phyloP scores from a whole-genome alignment of 352 stramenopile species.

The Albugo laibachii region DNA sequence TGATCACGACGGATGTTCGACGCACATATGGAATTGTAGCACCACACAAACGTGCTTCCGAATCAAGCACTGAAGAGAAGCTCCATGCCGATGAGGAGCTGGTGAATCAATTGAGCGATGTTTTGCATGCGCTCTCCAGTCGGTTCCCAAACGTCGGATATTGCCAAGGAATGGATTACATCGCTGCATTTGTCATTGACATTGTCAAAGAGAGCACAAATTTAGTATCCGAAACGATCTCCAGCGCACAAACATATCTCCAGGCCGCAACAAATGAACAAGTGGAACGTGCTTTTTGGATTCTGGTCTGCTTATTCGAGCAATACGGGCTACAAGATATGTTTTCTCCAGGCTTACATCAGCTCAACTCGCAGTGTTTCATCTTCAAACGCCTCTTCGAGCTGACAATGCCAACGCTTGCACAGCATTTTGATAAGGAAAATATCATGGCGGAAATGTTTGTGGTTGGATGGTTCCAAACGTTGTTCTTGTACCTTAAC shows the following conservation, averaged over 20 bases:
- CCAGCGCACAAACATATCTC: not conserved
- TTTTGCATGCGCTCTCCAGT: conserved; percentile 57
- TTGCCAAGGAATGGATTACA: conserved; percentile 80
- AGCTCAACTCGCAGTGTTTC: conserved; percentile 61
- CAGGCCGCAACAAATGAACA: conserved; percentile 21
- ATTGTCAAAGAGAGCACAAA: conserved; percentile 58
- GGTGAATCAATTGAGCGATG: conserved; percentile 52
- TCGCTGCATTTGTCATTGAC: conserved; percentile 59
- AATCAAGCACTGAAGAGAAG: conserved; percentile 15
- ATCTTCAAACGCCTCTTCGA: conserved; percentile 54
- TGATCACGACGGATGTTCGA: conserved; percentile 64
- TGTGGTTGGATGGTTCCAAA: conserved; percentile 78
- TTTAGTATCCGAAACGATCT: not conserved
- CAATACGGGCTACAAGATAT: conserved; percentile 58
- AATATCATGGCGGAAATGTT: conserved; percentile 77
- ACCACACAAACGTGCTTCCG: conserved; percentile 42
- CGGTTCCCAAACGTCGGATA: conserved; percentile 72
- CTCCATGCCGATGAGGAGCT: conserved; percentile 34
- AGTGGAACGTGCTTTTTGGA: conserved; percentile 61
- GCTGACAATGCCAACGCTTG: conserved; percentile 26
- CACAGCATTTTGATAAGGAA: conserved; percentile 50
- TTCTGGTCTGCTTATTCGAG: conserved; percentile 65
- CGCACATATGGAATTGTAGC: conserved; percentile 68
- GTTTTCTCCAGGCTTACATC: conserved; percentile 53
- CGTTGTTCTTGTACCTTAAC: conserved; percentile 71